Base-by-base conservation (phyloP, 2,329 filamentous ascomycete species). In the Boeremia exigua region DNA sequence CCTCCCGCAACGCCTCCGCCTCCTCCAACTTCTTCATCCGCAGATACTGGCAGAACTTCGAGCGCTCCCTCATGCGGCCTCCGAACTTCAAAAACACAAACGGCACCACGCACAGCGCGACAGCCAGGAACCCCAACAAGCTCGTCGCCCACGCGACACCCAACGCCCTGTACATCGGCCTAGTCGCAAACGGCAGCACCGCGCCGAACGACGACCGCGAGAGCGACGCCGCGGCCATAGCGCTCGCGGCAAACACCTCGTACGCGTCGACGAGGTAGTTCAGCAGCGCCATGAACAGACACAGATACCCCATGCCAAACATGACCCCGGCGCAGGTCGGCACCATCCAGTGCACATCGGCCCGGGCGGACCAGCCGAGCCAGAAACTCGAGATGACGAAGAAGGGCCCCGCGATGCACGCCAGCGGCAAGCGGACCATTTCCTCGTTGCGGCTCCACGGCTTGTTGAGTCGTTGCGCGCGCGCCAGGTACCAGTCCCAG, bases 151-250 rank as follows among this genome's bases (percentile, higher is more conserved):
- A 92, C 58, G 88, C 85, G 55, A 88, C 84, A 14, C 89, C 90
- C 23, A 93, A 79, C 25, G 77, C 81, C 8, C 83, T 72, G 69
- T 92, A 94, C 87, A 93, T 77, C 0, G 80, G 78, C 43, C 67
- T 69, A 27, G 79, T 76, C 0, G 78, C 79, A 61, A 81, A 81
- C 8, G 80, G 80, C 19, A 81, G 48, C 2, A 79, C 71, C 0
- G 91, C 91, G 56, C 89, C 92, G 79, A 96, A 95, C 17, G 83
- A 81, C 61, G 88, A 92, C 48, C 93, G 84, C 54, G 89, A 84
- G 72, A 95, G 91, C 42, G 88, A 89, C 68, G 96, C 95, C 39
- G 92, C 91, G 11, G 92, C 91, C 74, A 96, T 81, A 4, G 92
- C 91, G 54, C 84, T 87, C 42, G 90, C 90, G 25, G 89, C 89